Conservation (phyloP, 257 asterid species). For the Cynanchum wilfordii region DNA sequence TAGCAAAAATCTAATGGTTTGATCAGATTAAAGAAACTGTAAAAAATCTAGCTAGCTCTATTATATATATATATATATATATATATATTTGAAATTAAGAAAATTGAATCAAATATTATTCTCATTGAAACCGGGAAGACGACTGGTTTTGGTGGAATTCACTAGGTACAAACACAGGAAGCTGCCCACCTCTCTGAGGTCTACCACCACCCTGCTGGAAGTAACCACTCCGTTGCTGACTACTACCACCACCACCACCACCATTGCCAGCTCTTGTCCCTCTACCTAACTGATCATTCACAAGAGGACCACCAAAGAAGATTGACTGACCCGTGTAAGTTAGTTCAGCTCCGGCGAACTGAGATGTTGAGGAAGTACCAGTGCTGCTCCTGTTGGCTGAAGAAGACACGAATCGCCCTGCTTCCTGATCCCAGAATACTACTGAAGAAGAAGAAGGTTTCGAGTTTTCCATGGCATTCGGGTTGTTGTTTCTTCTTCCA, state of each 20-base stretch:
- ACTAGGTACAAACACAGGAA: slow-evolving; percentile 88
- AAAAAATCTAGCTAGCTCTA: slow-evolving; percentile 17
- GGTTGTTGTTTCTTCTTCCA: slow-evolving; percentile 32
- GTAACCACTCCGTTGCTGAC: slow-evolving; percentile 42
- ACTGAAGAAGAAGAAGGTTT: slow-evolving; percentile 49
- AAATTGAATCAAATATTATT: slow-evolving; percentile 14
- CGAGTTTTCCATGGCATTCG: slow-evolving; percentile 27
- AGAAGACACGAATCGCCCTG: slow-evolving; percentile 67
- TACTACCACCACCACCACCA: slow-evolving; percentile 7
- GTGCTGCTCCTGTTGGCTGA: slow-evolving; percentile 41
- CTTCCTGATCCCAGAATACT: slow-evolving; percentile 82
- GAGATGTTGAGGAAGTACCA: slow-evolving; percentile 38
- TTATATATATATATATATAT: too few species aligned
- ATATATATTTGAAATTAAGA: background rate
- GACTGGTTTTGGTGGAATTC: slow-evolving; percentile 69
- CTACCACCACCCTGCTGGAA: slow-evolving; percentile 86
- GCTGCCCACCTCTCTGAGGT: slow-evolving; percentile 86
- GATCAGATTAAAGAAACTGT: too few species aligned
- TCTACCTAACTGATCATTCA: slow-evolving; percentile 44
- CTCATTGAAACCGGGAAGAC: slow-evolving; percentile 39
- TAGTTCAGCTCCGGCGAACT: slow-evolving; percentile 59
- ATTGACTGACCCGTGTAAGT: slow-evolving; percentile 82
- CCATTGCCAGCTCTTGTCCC: slow-evolving; percentile 39
- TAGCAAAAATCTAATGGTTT: background rate
- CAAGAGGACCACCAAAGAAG: slow-evolving; percentile 81